Percentiles rank a stretch among this genome's conserved stretches.
Evolutionary conservation across 164 flowering plant species (phyloP).

Genomic region (Berberis thunbergii): DNA sequence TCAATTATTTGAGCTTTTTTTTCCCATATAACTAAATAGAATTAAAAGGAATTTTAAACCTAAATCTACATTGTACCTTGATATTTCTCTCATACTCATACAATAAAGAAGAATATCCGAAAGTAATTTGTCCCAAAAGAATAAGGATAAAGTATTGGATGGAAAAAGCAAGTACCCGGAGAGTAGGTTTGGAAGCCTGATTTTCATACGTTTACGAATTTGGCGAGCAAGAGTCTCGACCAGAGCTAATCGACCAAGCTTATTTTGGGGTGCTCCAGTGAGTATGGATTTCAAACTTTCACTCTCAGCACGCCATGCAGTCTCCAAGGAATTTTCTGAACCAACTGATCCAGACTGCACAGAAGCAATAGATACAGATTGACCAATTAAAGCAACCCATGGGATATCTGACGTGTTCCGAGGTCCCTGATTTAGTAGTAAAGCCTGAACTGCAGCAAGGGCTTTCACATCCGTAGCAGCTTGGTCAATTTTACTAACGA

Average conservation of each 20-base stretch:
- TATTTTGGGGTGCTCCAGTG: conserved; percentile 83
- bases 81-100: no score
- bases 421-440: conserved; percentile 82
- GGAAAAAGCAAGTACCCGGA: conserved; percentile 58
- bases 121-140: no score
- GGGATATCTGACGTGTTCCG: conserved; percentile 79
- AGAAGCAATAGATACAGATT: conserved; percentile 90
- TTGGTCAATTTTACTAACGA: conserved; percentile 96
- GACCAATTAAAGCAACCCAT: conserved; percentile 98
- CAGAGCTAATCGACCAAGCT: conserved; percentile 90
- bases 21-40: no score
- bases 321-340: conserved; percentile 83
- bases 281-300: conserved; percentile 90
- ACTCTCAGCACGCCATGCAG: conserved; percentile 97
- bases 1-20: no score
- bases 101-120: no score
- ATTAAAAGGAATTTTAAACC: no score
- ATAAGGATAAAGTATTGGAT: no score
- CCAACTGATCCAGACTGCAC: conserved; percentile 82
- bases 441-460: conserved; percentile 99
- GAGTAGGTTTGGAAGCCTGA: conserved; percentile 91
- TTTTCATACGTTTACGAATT: conserved; percentile 88
- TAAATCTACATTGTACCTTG: no score
- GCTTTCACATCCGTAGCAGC: conserved; percentile 75
- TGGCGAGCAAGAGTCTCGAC: conserved; percentile 87